phyloP scores from a whole-genome alignment of 2,329 filamentous ascomycete species.

The Pezicula neosporulosa region DNA sequence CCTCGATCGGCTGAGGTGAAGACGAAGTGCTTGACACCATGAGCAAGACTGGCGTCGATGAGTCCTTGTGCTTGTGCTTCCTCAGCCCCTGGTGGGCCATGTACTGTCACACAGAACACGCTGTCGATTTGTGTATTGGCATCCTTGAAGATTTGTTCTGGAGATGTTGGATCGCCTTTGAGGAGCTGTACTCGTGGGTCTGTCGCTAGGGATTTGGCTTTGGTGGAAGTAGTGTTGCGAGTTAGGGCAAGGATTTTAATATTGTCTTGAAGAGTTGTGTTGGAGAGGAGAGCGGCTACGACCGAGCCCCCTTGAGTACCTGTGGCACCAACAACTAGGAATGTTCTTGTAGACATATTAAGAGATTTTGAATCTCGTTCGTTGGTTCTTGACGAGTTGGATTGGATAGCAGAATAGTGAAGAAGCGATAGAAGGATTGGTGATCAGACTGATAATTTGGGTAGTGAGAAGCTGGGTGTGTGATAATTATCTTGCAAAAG shows the following conservation, averaged over 20 bases:
- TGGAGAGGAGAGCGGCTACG: constrained; percentile 30
- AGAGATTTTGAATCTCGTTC: too few species aligned
- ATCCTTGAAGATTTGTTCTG: constrained; percentile 41
- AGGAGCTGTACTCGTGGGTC: constrained; percentile 45
- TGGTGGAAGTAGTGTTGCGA: constrained; percentile 39
- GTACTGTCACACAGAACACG: constrained; percentile 46
- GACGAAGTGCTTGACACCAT: constrained; percentile 56
- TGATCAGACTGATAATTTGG: too few species aligned
- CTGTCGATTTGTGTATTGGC: constrained; percentile 44
- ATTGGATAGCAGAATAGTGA: too few species aligned
- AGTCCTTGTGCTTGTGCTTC: constrained; percentile 54
- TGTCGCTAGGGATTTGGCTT: constrained; percentile 38
- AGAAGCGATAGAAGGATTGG: too few species aligned
- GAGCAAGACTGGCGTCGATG: constrained; percentile 52
- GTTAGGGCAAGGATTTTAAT: constrained; percentile 51
- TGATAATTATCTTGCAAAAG: too few species aligned
- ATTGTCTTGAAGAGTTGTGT: constrained; percentile 4
- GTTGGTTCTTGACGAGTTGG: too few species aligned
- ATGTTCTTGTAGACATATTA: not conserved
- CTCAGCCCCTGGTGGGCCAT: constrained; percentile 32
- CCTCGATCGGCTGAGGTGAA: constrained; percentile 64
- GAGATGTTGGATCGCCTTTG: constrained; percentile 47
- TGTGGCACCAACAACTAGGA: constrained; percentile 28
- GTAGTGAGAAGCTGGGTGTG: too few species aligned
- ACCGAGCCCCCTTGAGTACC: constrained; percentile 28